These are phyloP conservation scores for Ganoderma resinaceum DNA, from an alignment of 1,284 basidiomycete species.

Conservation along the genomic window DNA sequence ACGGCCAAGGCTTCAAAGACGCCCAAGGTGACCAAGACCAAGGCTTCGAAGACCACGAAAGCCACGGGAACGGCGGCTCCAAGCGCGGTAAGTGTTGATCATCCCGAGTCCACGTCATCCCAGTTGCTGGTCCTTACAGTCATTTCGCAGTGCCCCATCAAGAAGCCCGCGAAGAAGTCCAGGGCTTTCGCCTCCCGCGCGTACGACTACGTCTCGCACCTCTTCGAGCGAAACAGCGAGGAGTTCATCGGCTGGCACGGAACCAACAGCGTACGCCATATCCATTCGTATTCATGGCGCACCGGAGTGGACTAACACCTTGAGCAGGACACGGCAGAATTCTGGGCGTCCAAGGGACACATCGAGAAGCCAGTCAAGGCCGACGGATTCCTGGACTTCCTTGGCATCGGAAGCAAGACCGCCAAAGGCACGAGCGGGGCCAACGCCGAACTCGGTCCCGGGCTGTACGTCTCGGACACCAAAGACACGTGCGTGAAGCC, in stretches of 20 bases:
- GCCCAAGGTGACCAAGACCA: background rate
- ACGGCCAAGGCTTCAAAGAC: background rate
- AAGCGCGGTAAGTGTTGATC: background rate
- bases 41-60: background rate
- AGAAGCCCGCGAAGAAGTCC: background rate
- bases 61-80: background rate
- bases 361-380: background rate
- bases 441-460: slow-evolving; percentile 1
- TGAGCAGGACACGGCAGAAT: slow-evolving; percentile 1
- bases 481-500: background rate
- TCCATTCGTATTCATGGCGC: background rate
- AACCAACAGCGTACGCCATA: background rate
- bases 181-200: background rate
- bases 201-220: slow-evolving; percentile 8
- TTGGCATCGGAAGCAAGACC: background rate
- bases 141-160: background rate
- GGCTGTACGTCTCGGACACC: background rate
- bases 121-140: background rate
- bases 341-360: slow-evolving; percentile 1
- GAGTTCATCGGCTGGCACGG: background rate
- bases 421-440: background rate
- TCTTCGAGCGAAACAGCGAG: slow-evolving; percentile 5
- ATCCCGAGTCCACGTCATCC: background rate
- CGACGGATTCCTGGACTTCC: background rate
- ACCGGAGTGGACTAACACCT: background rate